Evolutionary conservation across 2,329 filamentous ascomycete genomes (phyloP).

Genomic region (Sporothrix mexicana): DNA sequence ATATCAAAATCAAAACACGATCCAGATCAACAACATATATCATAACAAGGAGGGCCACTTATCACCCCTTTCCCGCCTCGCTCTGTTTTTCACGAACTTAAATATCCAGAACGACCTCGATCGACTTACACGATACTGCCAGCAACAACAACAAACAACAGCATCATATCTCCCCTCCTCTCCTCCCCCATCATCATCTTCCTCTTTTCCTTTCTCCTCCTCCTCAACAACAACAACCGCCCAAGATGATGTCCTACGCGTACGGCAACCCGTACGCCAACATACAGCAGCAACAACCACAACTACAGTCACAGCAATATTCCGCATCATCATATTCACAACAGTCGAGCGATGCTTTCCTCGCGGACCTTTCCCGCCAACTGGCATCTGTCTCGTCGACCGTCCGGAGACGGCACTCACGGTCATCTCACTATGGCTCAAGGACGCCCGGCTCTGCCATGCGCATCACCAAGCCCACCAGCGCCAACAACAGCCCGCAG

Average conservation of each 20-base stretch:
- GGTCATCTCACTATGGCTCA: conserved; percentile 55
- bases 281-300: conserved; percentile 33
- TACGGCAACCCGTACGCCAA: conserved; percentile 45
- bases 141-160: neutral
- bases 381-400: conserved; percentile 53
- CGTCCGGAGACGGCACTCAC: conserved; percentile 53
- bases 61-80: neutral
- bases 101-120: too few relatives aligned
- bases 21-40: conserved; percentile 24
- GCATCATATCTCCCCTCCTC: neutral
- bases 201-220: neutral
- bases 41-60: conserved; percentile 11
- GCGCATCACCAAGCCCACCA: conserved; percentile 66
- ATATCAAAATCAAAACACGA: conserved; percentile 9
- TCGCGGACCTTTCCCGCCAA: conserved; percentile 61
- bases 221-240: neutral
- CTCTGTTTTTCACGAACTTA: neutral
- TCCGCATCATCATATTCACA: conserved; percentile 36
- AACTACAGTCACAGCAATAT: conserved; percentile 21
- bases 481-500: conserved; percentile 71
- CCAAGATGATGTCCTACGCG: conserved; percentile 38
- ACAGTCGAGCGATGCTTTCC: conserved; percentile 49
- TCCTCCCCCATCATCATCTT: neutral
- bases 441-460: conserved; percentile 55
- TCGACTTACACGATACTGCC: neutral